Evolutionary conservation across 768 basidiomycete species (phyloP), one percentile per base, ranked within the genome.

Genomic region (Gymnopilus dilepis): DNA sequence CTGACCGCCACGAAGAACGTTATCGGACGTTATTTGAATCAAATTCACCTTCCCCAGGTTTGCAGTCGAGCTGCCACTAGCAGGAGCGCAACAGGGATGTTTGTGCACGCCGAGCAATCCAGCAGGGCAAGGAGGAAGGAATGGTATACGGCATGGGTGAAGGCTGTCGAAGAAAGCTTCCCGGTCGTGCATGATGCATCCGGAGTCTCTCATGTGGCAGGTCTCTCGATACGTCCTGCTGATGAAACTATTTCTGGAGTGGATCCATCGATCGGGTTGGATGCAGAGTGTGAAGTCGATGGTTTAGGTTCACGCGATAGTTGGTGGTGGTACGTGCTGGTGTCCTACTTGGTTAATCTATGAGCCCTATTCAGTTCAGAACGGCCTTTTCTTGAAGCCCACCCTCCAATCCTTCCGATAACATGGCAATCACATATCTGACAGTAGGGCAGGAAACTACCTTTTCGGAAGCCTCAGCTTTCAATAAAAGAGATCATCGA

Each of bases 1-100:
- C 74, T 83, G 15, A 79, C 76, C 6, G 82, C 81, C 0, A 81
- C 80, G 8, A 76, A 71, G 41, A 83, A 83, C 45, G 73, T 84
- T 24, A 76, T 81, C 5, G 83, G 82, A 30, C 72, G 82, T 21
- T 67, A 80, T 28, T 61, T 82, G 37, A 84, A 84, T 58, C 74
- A 76, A 26, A 65, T 80, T 5, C 42, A 62, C 8, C 67, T 68
- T 11, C 51, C 57, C 2, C 45, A 56, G 5, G 77, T 80, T 3
- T 82, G 78, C 61, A 67, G 43, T 1, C 63, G 52, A 31, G 66
- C 66, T 17, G 71, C 78, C 3, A 67, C 51, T 6, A 67, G 71
- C 6, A 56, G 37, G 7, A 34, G 45, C 0, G 74, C 73, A 19
- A 73, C 69, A 0, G 82, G 81, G 1, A 63, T 73, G 43, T 83